Evolutionary conservation across 2,329 filamentous ascomycete genomes (phyloP).

Genomic region (Ceratocystis variospora): DNA sequence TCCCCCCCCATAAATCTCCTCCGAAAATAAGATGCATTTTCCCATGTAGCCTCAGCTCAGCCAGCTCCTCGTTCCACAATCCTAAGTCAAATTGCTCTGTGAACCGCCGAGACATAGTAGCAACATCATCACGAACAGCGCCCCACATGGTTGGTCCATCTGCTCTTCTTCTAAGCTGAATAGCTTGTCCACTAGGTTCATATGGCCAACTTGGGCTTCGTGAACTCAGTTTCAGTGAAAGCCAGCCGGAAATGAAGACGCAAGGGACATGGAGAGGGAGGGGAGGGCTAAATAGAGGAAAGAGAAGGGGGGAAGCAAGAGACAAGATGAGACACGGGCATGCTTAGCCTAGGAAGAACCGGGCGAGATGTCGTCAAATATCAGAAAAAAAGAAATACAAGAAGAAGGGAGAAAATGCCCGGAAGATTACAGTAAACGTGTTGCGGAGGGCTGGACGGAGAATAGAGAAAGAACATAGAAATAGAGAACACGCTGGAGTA

Average conservation of each 20-base stretch:
- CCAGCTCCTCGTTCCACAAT: background rate
- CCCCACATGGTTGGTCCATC: background rate
- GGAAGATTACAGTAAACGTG: too few species aligned
- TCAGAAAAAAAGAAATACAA: background rate
- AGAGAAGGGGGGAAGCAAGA: background rate
- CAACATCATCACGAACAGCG: background rate
- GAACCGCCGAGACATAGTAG: slow-evolving; percentile 1
- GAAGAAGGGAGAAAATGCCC: too few species aligned
- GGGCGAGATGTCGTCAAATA: background rate
- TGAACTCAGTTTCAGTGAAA: background rate
- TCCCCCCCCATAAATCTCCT: background rate
- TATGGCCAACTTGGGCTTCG: background rate
- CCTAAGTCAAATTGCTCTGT: background rate
- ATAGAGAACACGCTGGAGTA: too few species aligned
- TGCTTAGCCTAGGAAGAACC: background rate
- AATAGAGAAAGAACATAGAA: background rate
- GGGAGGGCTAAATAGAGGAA: background rate
- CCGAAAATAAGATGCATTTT: background rate
- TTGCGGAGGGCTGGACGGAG: background rate
- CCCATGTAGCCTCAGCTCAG: background rate
- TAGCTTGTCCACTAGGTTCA: background rate
- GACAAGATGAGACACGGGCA: background rate
- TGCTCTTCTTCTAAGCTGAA: background rate
- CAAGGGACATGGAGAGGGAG: background rate
- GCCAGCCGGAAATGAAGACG: background rate